These are phyloP conservation scores for Stemphylium beticola DNA, from an alignment of 2,329 filamentous ascomycete species.

Conservation along the genomic window DNA sequence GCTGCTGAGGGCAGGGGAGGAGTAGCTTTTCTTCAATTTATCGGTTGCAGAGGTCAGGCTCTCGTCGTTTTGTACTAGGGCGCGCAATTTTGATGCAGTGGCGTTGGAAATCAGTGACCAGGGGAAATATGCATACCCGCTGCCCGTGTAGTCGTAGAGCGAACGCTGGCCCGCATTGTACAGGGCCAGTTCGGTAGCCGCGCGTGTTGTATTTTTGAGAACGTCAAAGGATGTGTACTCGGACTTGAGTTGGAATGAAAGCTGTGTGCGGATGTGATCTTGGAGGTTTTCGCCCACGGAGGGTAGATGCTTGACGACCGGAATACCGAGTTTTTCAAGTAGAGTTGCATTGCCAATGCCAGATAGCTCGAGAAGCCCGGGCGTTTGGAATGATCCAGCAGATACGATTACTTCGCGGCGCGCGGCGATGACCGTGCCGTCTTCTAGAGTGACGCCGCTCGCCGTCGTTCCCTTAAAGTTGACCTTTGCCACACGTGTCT, in stretches of 20 bases:
- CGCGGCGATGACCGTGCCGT: conserved; percentile 40
- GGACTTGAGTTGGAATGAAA: conserved; percentile 31
- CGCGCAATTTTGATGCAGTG: conserved; percentile 36
- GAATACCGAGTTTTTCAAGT: conserved; percentile 25
- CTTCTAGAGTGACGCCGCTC: conserved; percentile 41
- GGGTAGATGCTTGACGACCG: conserved; percentile 26
- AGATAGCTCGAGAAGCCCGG: conserved; percentile 35
- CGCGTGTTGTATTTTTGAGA: conserved; percentile 36
- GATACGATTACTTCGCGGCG: conserved; percentile 37
- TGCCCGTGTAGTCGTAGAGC: conserved; percentile 51
- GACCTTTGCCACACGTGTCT: conserved; percentile 49
- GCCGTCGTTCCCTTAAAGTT: conserved; percentile 42
- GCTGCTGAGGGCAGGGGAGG: conserved; percentile 39
- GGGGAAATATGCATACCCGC: conserved; percentile 51
- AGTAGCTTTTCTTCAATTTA: conserved; percentile 36
- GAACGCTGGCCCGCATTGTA: conserved; percentile 43
- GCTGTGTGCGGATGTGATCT: conserved; percentile 41
- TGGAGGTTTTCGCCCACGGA: conserved; percentile 41
- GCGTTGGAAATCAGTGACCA: conserved; percentile 50
- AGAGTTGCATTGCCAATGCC: conserved; percentile 28
- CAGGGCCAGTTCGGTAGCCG: conserved; percentile 50
- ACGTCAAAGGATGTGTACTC: conserved; percentile 33
- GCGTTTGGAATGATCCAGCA: conserved; percentile 35
- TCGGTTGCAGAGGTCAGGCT: conserved; percentile 22
- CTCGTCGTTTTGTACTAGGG: conserved; percentile 39